Evolutionary conservation across 208 protist species (phyloP), one percentile per base, ranked within the genome.

Genomic region (Polymyxa betae): DNA sequence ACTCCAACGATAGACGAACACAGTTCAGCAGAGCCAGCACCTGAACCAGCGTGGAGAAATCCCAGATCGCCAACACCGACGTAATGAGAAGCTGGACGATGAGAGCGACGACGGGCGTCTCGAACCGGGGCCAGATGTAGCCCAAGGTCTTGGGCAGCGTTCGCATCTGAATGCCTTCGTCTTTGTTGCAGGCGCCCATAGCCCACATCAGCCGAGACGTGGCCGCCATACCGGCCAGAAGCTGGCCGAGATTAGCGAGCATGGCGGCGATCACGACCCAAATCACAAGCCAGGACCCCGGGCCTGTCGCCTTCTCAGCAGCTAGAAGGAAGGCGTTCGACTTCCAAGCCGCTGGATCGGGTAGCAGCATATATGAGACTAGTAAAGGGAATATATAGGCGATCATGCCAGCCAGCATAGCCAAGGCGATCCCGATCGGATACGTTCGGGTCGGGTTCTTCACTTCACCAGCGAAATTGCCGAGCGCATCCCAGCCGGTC

Each of bases 381-480:
- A 82, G 12, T 35, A 82, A 38, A 12, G 72, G 72, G 5, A 82
- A 5, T 5, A 82, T 43, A 43, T 82, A 45, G 16, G 72, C 72
- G 12, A 43, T 43, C 72, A n/a, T 40, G 5, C 72, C 72, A n/a
- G 72, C 72, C n/a, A 82, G 5, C 72, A 82, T 82, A 20, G 72
- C 72, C 72, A 82, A 43, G 5, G 72, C 72, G 5, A 82, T 82
- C 16, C 72, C 72, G 16, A 82, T 5, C 16, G 72, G 72, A n/a
- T 82, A 82, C n/a, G 72, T 82, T 82, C n/a, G 5, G 12, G 72
- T 82, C n/a, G 72, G 72, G 72, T 82, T 82, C 35, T 43, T 35
- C 72, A 82, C 72, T 43, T 82, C 72, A 20, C 72, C 72, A 43
- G 72, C 72, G 35, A 82, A 82, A n/a, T 82, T 82, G 35, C 35